Evolutionary conservation across 106 monocot genomes (phyloP).

Genomic region (Dendrobium officinale): DNA sequence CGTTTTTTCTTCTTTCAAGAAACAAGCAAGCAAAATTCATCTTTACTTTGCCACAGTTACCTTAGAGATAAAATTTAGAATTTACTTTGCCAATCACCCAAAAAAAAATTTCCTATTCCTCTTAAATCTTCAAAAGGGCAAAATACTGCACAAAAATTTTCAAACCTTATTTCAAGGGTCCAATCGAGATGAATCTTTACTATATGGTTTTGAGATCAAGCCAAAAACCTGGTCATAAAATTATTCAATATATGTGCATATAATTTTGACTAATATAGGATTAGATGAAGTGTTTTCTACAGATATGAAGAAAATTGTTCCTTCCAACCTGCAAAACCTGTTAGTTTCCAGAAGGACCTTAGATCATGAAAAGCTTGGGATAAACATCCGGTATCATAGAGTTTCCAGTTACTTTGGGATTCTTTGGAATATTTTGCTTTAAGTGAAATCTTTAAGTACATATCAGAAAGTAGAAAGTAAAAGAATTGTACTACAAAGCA

Average conservation of each 20-base stretch:
- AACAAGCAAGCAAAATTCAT: not conserved
- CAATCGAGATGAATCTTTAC: not conserved
- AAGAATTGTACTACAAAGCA: not conserved
- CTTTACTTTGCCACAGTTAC: not conserved
- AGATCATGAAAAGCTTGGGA: not conserved
- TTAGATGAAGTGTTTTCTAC: not conserved
- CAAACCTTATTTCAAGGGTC: not conserved
- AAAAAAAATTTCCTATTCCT: not conserved
- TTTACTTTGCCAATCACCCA: not conserved
- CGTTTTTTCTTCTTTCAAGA: not conserved
- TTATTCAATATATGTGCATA: not conserved
- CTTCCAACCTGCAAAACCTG: not conserved
- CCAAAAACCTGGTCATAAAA: not conserved
- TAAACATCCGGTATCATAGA: not conserved
- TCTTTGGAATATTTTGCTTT: not conserved
- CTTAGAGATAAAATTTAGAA: no score
- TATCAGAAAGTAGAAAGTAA: not conserved
- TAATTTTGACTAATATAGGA: not conserved
- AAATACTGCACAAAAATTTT: not conserved
- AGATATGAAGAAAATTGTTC: not conserved
- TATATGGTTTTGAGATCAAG: not conserved
- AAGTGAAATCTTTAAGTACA: not conserved
- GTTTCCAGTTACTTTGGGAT: not conserved
- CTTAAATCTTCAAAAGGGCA: not conserved
- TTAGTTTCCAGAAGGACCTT: not conserved